Evolutionary conservation across 495 filamentous ascomycete genomes (phyloP), one percentile per base, ranked within the genome.

Genomic region (Friedmanniomyces simplex): DNA sequence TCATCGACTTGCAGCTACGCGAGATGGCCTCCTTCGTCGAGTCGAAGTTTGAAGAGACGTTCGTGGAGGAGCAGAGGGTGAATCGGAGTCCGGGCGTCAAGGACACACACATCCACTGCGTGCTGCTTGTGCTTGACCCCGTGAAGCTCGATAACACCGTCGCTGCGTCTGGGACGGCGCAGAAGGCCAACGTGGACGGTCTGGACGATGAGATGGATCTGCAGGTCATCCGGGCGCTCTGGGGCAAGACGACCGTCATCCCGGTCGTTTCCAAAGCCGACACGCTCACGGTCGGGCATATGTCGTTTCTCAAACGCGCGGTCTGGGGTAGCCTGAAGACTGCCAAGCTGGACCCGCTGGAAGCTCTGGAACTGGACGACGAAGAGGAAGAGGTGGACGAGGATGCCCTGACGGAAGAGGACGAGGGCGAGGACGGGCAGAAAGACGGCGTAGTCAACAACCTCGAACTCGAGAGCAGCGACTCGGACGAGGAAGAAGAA

Each of bases 221-320:
- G 24, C 88, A 95, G 66, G 86, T 97, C 43, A 76, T 98, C 53
- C 86, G 87, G 50, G 87, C 85, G 18, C 77, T 98, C 36, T 82
- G 93, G 67, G 90, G 90, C 62, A 98, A 96, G 75, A 96, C 94
- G 0, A 95, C 89, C 0, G 88, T 97, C 51, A 88, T 98, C 32
- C 93, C 93, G 0, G 87, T 98, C 39, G 91, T 98, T 70, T 87
- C 89, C 66, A 98, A 98, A 73, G 94, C 93, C 36, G 93, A 98
- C 69, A 97, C 89, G 14, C 87, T 97, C 63, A 97, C 93, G 43
- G 82, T 84, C 2, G 82, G 86, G 25, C 93, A 98, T 71, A 96
- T 98, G 93, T 73, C 76, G n/a, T 82, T 87, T 67, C 81, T 98
- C 46, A 96, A 93, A 74, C 87, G 84, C 69, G 84, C 87, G 0